phyloP scores from a whole-genome alignment of 2,329 filamentous ascomycete species.

The Aspergillus tubingensis region DNA sequence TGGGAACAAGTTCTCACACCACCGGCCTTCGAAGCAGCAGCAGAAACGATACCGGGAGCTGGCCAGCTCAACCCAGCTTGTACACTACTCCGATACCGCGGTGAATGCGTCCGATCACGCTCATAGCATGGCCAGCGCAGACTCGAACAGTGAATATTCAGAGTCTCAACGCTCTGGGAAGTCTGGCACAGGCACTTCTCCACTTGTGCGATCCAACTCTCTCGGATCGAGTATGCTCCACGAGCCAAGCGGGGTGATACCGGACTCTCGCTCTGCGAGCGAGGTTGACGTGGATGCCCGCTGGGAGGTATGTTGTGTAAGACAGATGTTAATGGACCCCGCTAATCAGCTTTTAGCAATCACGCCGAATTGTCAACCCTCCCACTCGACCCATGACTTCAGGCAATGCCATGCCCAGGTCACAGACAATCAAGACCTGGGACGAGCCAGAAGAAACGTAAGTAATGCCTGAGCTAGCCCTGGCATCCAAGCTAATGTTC shows the following conservation, averaged over 20 bases:
- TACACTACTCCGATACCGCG: constrained; percentile 46
- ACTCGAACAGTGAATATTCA: constrained; percentile 42
- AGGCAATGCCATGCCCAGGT: constrained; percentile 26
- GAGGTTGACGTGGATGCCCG: constrained; percentile 42
- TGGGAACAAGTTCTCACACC: constrained; percentile 92
- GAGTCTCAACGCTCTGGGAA: constrained; percentile 40
- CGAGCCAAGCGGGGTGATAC: constrained; percentile 26
- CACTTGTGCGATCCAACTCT: constrained; percentile 39
- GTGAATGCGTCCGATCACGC: constrained; percentile 31
- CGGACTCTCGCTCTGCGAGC: constrained; percentile 38
- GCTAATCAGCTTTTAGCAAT: constrained; percentile 31
- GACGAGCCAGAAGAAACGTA: constrained; percentile 38
- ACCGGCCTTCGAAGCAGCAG: constrained; percentile 78
- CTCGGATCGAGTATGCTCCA: constrained; percentile 34
- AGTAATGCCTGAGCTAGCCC: constrained; percentile 1
- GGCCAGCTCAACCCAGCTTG: constrained; percentile 72
- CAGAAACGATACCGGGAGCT: constrained; percentile 78
- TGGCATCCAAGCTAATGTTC: neutral
- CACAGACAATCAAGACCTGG: constrained; percentile 25
- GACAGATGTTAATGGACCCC: neutral
- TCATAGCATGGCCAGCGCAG: constrained; percentile 38
- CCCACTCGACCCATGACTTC: constrained; percentile 35
- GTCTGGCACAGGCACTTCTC: constrained; percentile 39
- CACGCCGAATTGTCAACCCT: constrained; percentile 36
- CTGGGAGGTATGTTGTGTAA: constrained; percentile 37